Evolutionary conservation across 1,284 basidiomycete species (phyloP).

Genomic region (Uromyces viciae-fabae): DNA sequence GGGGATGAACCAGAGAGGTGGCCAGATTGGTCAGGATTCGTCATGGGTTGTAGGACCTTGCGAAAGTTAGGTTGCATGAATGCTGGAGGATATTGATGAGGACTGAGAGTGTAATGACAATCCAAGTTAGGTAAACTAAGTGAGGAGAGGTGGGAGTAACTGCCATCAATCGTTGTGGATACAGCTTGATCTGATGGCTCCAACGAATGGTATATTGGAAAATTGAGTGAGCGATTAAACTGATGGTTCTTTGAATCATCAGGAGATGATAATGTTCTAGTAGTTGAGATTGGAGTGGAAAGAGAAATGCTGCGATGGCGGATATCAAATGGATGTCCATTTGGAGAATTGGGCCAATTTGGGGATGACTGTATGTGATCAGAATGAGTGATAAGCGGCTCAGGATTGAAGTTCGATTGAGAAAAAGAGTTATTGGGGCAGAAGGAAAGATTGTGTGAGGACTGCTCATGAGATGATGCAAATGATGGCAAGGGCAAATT

Average conservation of each 20-base stretch:
- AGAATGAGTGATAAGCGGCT: slow-evolving; percentile 15
- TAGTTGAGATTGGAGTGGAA: slow-evolving; percentile 24
- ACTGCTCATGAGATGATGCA: not conserved
- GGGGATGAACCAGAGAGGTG: not conserved
- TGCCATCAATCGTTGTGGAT: slow-evolving; percentile 14
- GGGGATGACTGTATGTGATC: slow-evolving; percentile 25
- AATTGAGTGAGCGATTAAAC: slow-evolving; percentile 21
- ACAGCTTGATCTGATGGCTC: slow-evolving; percentile 18
- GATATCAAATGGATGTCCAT: slow-evolving; percentile 27
- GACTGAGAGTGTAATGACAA: not conserved
- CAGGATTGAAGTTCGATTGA: slow-evolving; percentile 5
- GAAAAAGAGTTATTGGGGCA: not conserved
- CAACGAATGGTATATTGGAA: slow-evolving; percentile 2
- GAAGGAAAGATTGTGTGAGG: no score
- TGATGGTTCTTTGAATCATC: no score
- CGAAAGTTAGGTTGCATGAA: no score
- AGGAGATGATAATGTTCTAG: no score
- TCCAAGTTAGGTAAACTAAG: slow-evolving; percentile 30
- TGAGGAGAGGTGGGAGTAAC: slow-evolving; percentile 14
- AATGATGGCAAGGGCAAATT: not conserved
- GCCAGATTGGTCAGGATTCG: not conserved
- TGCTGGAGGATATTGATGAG: not conserved
- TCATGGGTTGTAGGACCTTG: not conserved
- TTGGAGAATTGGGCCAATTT: slow-evolving; percentile 13
- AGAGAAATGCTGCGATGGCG: slow-evolving; percentile 28